These are phyloP conservation scores for Cymodocea nodosa DNA, from an alignment of 116 monocot species.

Conservation along the genomic window DNA sequence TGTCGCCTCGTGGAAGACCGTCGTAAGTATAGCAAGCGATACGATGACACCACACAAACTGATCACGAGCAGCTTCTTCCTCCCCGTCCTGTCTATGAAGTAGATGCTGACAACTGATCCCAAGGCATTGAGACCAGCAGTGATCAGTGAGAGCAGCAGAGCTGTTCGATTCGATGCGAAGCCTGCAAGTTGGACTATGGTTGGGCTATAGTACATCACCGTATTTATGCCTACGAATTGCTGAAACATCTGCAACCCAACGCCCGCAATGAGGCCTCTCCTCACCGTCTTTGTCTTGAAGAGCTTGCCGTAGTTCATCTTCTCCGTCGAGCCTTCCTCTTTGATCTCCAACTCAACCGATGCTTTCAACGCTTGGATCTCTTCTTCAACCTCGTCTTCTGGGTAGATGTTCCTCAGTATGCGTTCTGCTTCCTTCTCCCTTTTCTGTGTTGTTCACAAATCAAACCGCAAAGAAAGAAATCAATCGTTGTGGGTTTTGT, in stretches of 20 bases:
- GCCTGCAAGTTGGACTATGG: conserved; percentile 62
- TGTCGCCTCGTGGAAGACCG: conserved; percentile 45
- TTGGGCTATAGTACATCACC: conserved; percentile 83
- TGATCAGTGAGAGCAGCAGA: conserved; percentile 54
- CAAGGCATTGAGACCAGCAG: conserved; percentile 55
- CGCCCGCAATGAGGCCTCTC: conserved; percentile 65
- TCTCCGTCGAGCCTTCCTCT: conserved; percentile 39
- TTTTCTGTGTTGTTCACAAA: conserved; percentile 21
- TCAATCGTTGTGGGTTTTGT: too few species aligned
- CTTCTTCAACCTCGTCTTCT: conserved; percentile 41
- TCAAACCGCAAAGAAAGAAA: too few species aligned
- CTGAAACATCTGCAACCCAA: conserved; percentile 64
- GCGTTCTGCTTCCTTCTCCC: conserved; percentile 42
- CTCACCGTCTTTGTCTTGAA: conserved; percentile 44
- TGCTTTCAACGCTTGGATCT: conserved; percentile 52
- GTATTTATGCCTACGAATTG: conserved; percentile 90
- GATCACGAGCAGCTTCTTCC: conserved; percentile 50
- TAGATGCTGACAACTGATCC: conserved; percentile 69
- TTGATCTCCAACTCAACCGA: conserved; percentile 49
- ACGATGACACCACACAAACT: conserved; percentile 46
- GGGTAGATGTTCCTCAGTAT: conserved; percentile 64
- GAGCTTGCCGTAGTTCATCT: conserved; percentile 36
- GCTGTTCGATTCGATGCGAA: conserved; percentile 76
- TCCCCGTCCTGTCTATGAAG: conserved; percentile 63
- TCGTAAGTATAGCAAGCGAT: conserved; percentile 43